Evolutionary conservation across 257 asterid genomes (phyloP).

Genomic region (Knoxia roxburghii): DNA sequence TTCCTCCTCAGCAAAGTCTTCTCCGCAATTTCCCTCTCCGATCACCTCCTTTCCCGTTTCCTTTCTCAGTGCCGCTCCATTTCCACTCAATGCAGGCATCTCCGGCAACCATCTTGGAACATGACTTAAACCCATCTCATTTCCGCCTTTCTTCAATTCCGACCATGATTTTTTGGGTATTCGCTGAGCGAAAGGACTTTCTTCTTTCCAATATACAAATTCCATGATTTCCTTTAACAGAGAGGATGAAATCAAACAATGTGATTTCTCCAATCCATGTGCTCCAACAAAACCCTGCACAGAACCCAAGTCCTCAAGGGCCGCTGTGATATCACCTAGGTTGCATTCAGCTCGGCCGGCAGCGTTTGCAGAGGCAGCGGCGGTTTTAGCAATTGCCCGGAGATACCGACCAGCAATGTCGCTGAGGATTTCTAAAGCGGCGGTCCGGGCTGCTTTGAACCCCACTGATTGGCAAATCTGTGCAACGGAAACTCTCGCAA

Average conservation of each 20-base stretch:
- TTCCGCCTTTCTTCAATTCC: background rate
- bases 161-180: slow-evolving; percentile 12
- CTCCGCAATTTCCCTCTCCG: slow-evolving; percentile 14
- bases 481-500: slow-evolving; percentile 42
- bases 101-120: slow-evolving; percentile 54
- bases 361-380: slow-evolving; percentile 41
- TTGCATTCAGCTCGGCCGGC: slow-evolving; percentile 48
- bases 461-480: slow-evolving; percentile 57
- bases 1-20: slow-evolving; percentile 21
- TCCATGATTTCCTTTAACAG: slow-evolving; percentile 34
- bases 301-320: slow-evolving; percentile 47
- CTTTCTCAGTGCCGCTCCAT: slow-evolving; percentile 5
- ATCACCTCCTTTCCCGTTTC: slow-evolving; percentile 4
- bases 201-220: slow-evolving; percentile 26
- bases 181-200: slow-evolving; percentile 50
- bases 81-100: slow-evolving; percentile 23
- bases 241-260: slow-evolving; percentile 24
- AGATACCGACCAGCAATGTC: slow-evolving; percentile 46
- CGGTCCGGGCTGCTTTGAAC: slow-evolving; percentile 30
- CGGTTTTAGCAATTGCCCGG: slow-evolving; percentile 34
- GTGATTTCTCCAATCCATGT: slow-evolving; percentile 7
- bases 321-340: slow-evolving; percentile 34
- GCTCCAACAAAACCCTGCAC: slow-evolving; percentile 39
- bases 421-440: slow-evolving; percentile 41
- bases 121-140: slow-evolving; percentile 27